Base-by-base conservation (phyloP, 768 basidiomycete species). In the Cyclocybe aegerita region DNA sequence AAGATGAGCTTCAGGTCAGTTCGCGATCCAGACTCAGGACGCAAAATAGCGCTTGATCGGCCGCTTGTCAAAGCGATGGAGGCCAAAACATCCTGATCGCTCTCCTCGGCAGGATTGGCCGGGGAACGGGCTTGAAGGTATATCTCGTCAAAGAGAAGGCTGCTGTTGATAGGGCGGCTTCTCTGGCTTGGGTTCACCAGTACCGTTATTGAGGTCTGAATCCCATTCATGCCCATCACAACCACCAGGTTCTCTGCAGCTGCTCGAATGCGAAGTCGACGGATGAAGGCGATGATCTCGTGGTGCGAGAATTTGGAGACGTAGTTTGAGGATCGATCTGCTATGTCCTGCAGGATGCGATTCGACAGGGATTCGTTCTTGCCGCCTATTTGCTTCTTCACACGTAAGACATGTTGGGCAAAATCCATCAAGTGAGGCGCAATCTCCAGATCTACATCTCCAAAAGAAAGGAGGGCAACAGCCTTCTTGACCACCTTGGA, bases 161-260 rank as follows among this genome's bases (percentile, higher is more conserved):
- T 74, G 47, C 74, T 64, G 49, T 77, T 82, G 59, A 73, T 67
- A 9, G 83, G 80, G 44, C 72, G 64, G 34, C 72, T 66, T 15
- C 43, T 55, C 36, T 61, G 63, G 50, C 58, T 54, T 43, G 66
- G 60, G 43, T 56, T 54, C 54, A 54, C 51, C 37, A 70, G 62
- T 15, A 79, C 52, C 10, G 65, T 48, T 11, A 69, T 73, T 4
- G 74, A 73, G 8, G 66, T 63, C 46, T 71, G 74, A 8, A 79
- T 51, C 9, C 64, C 65, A 2, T 72, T 66, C 17, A 79, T 60
- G 11, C 77, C 78, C 48, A 85, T 74, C 46, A 86, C 88, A 48
- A 88, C 77, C 12, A 80, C 70, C 29, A 91, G 71, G 58, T 83
- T 89, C 60, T 86, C 85, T 6, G 88, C 86, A 4, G 80, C 83